These are phyloP conservation scores for Xylariaceae sp. DNA, from an alignment of 2,329 filamentous ascomycete species.

Conservation along the genomic window DNA sequence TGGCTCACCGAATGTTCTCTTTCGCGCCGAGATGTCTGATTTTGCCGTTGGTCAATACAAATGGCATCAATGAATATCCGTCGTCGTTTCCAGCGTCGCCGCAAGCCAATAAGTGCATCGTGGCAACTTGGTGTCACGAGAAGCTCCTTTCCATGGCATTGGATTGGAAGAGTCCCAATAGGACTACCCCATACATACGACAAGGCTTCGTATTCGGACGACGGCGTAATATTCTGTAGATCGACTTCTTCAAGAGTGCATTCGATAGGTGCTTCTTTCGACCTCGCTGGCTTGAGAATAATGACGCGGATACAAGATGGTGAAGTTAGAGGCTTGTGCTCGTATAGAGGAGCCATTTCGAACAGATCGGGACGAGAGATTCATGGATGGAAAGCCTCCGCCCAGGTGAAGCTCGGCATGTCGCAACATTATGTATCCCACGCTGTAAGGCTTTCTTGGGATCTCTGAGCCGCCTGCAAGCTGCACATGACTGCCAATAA, in stretches of 20 bases:
- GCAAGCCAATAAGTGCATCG: slow-evolving; percentile 1
- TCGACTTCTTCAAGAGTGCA: slow-evolving; percentile 7
- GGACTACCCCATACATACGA: slow-evolving; percentile 12
- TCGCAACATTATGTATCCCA: too few relatives aligned
- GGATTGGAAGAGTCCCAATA: not conserved
- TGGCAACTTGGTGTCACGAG: slow-evolving; percentile 8
- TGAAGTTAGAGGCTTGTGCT: slow-evolving; percentile 1
- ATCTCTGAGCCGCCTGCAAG: too few relatives aligned
- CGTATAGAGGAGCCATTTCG: not conserved
- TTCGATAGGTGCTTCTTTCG: not conserved
- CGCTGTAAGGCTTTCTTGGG: too few relatives aligned
- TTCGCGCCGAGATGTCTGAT: not conserved
- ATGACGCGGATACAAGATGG: slow-evolving; percentile 1
- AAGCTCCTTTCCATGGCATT: slow-evolving; percentile 4
- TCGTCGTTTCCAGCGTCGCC: not conserved
- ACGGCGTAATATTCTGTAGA: slow-evolving; percentile 1
- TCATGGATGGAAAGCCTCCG: too few relatives aligned
- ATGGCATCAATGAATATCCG: slow-evolving; percentile 10
- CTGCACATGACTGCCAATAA: too few relatives aligned
- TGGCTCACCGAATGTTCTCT: not conserved
- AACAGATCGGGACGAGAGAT: not conserved
- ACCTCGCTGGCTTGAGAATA: not conserved
- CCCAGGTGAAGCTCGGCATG: too few relatives aligned
- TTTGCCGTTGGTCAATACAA: slow-evolving; percentile 9
- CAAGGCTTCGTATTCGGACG: slow-evolving; percentile 10